A percentile compares a stretch with the other conserved stretches of the same genome.
Evolutionary conservation across 352 stramenopile genomes (phyloP).

Genomic region (Phytophthora fragariae): DNA sequence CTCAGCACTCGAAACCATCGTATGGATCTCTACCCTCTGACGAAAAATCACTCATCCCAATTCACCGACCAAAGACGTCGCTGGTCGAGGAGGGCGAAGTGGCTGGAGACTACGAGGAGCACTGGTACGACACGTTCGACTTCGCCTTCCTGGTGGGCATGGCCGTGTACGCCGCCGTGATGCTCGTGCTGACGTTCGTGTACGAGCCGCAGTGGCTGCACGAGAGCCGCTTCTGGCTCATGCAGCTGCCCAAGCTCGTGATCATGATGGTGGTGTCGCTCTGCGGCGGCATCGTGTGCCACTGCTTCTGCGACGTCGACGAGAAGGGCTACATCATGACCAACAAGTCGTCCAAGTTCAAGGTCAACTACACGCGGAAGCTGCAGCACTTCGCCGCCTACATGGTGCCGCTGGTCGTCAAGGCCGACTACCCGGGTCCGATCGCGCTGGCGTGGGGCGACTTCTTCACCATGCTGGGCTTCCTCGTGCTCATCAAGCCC

Average conservation of each 20-base stretch:
- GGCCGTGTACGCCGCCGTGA: conserved; percentile 50
- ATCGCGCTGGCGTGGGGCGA: conserved; percentile 84
- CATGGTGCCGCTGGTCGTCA: conserved; percentile 82
- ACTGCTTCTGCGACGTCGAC: conserved; percentile 83
- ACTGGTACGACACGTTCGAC: conserved; percentile 66
- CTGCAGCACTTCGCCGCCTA: conserved; percentile 87
- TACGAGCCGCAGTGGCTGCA: conserved; percentile 65
- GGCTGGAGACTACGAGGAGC: conserved; percentile 60
- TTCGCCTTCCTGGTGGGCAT: conserved; percentile 72
- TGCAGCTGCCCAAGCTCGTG: conserved; percentile 71
- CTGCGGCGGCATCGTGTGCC: conserved; percentile 76
- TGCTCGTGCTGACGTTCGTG: conserved; percentile 70
- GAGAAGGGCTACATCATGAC: conserved; percentile 88
- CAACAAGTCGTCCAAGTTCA: conserved; percentile 85
- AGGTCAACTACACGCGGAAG: conserved; percentile 91
- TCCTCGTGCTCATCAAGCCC: conserved; percentile 88
- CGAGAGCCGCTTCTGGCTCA: conserved; percentile 66
- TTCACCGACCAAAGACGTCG: conserved; percentile 56
- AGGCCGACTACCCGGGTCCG: conserved; percentile 63
- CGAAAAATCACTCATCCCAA: conserved; percentile 39
- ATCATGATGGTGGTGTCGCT: conserved; percentile 83
- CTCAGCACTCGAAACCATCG: conserved; percentile 41
- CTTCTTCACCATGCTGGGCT: conserved; percentile 83
- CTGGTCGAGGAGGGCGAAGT: conserved; percentile 73
- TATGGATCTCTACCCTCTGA: conserved; percentile 42